Evolutionary conservation across 2,329 filamentous ascomycete species (phyloP).

Genomic region (Apiospora phragmitis): DNA sequence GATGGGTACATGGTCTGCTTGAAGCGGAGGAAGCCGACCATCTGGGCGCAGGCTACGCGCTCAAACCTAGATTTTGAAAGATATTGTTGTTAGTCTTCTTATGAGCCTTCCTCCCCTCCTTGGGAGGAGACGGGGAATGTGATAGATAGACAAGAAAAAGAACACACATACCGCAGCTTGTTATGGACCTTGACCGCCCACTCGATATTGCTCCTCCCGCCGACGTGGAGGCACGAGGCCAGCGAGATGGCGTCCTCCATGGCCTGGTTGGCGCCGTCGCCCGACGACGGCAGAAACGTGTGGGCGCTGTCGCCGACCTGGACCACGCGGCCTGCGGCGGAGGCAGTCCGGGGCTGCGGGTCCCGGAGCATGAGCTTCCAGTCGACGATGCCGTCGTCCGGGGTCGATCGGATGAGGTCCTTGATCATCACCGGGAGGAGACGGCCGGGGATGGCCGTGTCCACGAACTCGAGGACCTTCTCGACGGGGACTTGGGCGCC

Average conservation of each 20-base stretch:
- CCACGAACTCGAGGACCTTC: too few species aligned
- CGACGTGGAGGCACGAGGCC: too few species aligned
- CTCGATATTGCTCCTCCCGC: too few species aligned
- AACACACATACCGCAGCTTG: too few species aligned
- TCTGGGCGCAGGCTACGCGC: constrained; percentile 46
- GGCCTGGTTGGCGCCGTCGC: constrained; percentile 36
- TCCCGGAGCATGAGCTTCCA: constrained; percentile 37
- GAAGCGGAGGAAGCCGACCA: constrained; percentile 41
- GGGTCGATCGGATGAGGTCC: constrained; percentile 22
- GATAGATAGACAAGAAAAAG: not conserved
- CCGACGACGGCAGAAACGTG: constrained; percentile 35
- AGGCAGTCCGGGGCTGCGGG: constrained; percentile 33
- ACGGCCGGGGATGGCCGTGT: too few species aligned
- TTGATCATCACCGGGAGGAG: too few species aligned
- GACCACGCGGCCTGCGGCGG: too few species aligned
- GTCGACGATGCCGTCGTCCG: constrained; percentile 38
- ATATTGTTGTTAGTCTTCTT: not conserved
- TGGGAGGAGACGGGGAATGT: not conserved
- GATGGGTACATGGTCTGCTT: constrained; percentile 12
- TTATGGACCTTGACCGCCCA: too few species aligned
- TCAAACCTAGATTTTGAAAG: constrained; percentile 36
- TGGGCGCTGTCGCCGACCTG: constrained; percentile 40
- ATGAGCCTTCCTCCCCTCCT: not conserved
- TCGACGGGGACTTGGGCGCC: too few species aligned
- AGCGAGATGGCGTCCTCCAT: constrained; percentile 37